A percentile compares a stretch with the other conserved stretches of the same genome.
phyloP scores from a whole-genome alignment of 352 stramenopile species.

The Pythium sukuiense region DNA sequence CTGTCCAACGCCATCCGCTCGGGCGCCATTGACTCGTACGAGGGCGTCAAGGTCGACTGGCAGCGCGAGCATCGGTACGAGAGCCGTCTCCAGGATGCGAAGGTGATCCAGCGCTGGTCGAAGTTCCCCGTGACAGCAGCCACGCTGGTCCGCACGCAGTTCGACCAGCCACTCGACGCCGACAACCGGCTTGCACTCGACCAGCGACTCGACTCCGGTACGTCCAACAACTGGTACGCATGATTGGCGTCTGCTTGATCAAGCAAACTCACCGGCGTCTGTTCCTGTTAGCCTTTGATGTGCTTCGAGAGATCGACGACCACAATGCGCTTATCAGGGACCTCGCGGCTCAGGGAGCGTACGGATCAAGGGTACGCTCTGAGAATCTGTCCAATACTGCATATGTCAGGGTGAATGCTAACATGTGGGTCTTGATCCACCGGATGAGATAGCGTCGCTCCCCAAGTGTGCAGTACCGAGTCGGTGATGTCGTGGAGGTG shows the following conservation, averaged over 20 bases:
- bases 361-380: constrained; percentile 44
- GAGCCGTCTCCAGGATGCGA: constrained; percentile 49
- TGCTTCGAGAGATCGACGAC: constrained; percentile 58
- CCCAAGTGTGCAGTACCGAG: constrained; percentile 44
- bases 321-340: constrained; percentile 67
- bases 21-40: constrained; percentile 60
- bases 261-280: too few relatives aligned
- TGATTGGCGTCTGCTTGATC: too few relatives aligned
- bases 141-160: constrained; percentile 53
- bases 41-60: constrained; percentile 69
- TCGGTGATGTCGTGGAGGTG: constrained; percentile 75
- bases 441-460: constrained; percentile 43
- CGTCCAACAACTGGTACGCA: neutral
- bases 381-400: neutral
- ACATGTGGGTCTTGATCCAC: neutral
- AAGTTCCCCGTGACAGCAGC: constrained; percentile 33
- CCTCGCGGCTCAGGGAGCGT: constrained; percentile 45
- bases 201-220: constrained; percentile 58
- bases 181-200: constrained; percentile 29
- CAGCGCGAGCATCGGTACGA: constrained; percentile 68
- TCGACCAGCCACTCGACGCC: constrained; percentile 38
- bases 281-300: constrained; percentile 43
- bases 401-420: neutral
- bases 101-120: constrained; percentile 34
- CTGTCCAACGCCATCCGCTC: constrained; percentile 70